phyloP scores from a whole-genome alignment of 2,329 filamentous ascomycete species.

The Leptographium flavum region DNA sequence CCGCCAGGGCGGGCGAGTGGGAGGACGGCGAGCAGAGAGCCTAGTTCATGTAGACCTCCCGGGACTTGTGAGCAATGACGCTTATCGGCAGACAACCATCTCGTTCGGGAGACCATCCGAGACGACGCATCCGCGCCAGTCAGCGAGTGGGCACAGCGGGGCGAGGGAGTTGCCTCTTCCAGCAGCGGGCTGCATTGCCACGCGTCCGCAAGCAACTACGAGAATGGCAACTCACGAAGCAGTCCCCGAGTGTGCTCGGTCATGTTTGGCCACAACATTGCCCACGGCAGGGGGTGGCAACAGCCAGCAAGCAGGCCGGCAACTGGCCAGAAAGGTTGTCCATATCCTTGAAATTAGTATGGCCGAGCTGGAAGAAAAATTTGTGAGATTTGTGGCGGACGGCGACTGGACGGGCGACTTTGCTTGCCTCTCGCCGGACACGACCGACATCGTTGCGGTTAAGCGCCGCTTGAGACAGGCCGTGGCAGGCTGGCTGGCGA shows the following conservation, averaged over 20 bases:
- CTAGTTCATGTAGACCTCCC: background rate
- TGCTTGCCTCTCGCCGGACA: slow-evolving; percentile 1
- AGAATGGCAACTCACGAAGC: background rate
- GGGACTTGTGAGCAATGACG: slow-evolving; percentile 2
- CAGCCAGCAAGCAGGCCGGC: background rate
- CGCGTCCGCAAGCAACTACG: background rate
- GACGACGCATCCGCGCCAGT: background rate
- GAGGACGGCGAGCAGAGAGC: background rate
- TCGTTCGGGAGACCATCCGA: slow-evolving; percentile 1
- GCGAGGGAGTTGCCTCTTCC: background rate
- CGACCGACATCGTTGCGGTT: slow-evolving; percentile 5
- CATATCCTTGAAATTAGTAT: slow-evolving; percentile 2
- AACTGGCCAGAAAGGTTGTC: background rate
- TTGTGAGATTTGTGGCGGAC: background rate
- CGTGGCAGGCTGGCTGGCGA: slow-evolving; percentile 6
- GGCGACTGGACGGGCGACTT: background rate
- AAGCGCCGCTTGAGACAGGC: slow-evolving; percentile 5
- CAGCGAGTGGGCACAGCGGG: background rate
- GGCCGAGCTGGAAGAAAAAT: background rate
- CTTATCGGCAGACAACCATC: slow-evolving; percentile 7
- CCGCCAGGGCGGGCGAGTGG: background rate
- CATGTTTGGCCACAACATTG: background rate
- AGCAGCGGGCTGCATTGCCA: background rate
- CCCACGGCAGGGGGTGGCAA: background rate
- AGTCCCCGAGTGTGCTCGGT: background rate